Conservation (phyloP, 352 stramenopile species). For the Pythium utonaiense region DNA sequence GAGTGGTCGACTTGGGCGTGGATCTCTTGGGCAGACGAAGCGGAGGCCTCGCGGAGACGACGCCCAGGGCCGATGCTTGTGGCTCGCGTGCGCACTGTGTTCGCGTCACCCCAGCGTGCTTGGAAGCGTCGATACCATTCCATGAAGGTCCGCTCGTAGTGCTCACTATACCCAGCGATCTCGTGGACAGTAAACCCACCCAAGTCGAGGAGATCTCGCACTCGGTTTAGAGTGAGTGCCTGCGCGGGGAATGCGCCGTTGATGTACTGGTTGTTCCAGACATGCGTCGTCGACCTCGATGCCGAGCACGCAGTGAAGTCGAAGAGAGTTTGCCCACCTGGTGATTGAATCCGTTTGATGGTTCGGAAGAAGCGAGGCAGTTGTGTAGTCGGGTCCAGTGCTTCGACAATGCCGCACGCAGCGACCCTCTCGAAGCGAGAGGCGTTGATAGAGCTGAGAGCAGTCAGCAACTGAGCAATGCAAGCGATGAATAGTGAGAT, state of each 20-base stretch:
- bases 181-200: conserved; percentile 65
- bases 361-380: conserved; percentile 54
- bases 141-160: conserved; percentile 84
- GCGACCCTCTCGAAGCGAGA: conserved; percentile 72
- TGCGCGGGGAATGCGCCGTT: conserved; percentile 59
- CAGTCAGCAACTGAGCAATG: conserved; percentile 40
- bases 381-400: conserved; percentile 33
- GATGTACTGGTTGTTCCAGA: conserved; percentile 86
- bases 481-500: no score
- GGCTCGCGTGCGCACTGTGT: conserved; percentile 1
- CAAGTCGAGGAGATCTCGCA: conserved; percentile 41
- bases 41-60: not conserved
- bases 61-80: conserved; percentile 12
- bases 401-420: conserved; percentile 52
- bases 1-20: conserved; percentile 13
- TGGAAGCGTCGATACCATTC: conserved; percentile 85
- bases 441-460: conserved; percentile 46
- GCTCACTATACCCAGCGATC: conserved; percentile 60
- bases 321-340: conserved; percentile 50
- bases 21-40: not conserved
- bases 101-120: conserved; percentile 30
- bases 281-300: conserved; percentile 62
- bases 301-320: conserved; percentile 68
- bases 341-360: conserved; percentile 56
- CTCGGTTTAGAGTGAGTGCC: conserved; percentile 44